Base-by-base conservation (phyloP, 805 yeast species). In the Sugiyamaella marilandica region DNA sequence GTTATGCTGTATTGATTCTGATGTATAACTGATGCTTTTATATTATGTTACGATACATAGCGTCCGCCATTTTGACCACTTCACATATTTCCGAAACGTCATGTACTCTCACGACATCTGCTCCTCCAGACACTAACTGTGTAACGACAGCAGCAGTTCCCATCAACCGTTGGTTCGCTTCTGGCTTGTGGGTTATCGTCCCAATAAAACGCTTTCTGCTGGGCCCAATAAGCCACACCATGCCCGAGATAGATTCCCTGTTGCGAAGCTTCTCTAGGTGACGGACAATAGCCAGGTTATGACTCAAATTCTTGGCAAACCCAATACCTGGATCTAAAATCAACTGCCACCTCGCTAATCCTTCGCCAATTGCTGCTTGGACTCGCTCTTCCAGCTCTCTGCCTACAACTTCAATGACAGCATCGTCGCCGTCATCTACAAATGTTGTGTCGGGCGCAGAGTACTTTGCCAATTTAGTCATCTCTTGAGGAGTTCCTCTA, bases 241-340 rank as follows among this genome's bases (percentile, higher is more conserved):
- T 63, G 7, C 81, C 76, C 7, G 64, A 62, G 32, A 70, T 55
- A 10, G 56, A 69, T 8, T 61, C 63, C 29, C 57, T 59, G 10
- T 41, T 18, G 10, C 35, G 21, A 10, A 53, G 47, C 51, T 39
- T 57, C 50, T 29, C 58, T 16, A 68, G 62, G 14, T 64, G 58
- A 16, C 81, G 77, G 29, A 94, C 75, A 0, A 89, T 61, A 19
- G 76, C 75, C 32, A 91, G 59, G 66, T 91, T 92, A 63, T 91
- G 96, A 7, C 65, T 59, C n/a, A 77, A 61, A 50, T 76, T 77
- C 66, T 94, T 94, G n/a, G 98, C 97, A 69, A 94, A 94, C 1
- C 99, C 99, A 41, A 94, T 70, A 1, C 99, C 99, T 0, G 99
- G 99, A 65, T 94, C 99, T 2, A 90, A 63, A 14, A 94, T 81